Conservation (phyloP, 176 grass and related monocot genomes). For the Sorghum bicolor region Sorghum_bicolor_NCBIv3 NC_012874.2:69072001-69072500, state of each 20-base stretch:
- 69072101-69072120: too few species aligned
- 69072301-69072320: slow-evolving; percentile 1
- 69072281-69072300: neutral
- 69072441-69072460: neutral
- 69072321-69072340: too few species aligned
- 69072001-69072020: too few species aligned
- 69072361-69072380: neutral
- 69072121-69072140: too few species aligned
- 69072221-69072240: neutral
- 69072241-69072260: neutral
- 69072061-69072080: too few species aligned
- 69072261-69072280: neutral
- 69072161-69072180: too few species aligned
- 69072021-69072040: too few species aligned
- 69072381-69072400: neutral
- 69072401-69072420: neutral
- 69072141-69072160: too few species aligned
- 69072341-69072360: too few species aligned
- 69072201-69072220: neutral
- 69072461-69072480: neutral
- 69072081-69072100: too few species aligned
- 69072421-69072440: neutral
- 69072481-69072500: neutral
- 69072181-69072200: neutral
- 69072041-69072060: too few species aligned